A percentile compares a stretch with the other conserved stretches of the same genome.
Evolutionary conservation across 306 rosid genomes (phyloP).

Genomic region (Vicia villosa): DNA sequence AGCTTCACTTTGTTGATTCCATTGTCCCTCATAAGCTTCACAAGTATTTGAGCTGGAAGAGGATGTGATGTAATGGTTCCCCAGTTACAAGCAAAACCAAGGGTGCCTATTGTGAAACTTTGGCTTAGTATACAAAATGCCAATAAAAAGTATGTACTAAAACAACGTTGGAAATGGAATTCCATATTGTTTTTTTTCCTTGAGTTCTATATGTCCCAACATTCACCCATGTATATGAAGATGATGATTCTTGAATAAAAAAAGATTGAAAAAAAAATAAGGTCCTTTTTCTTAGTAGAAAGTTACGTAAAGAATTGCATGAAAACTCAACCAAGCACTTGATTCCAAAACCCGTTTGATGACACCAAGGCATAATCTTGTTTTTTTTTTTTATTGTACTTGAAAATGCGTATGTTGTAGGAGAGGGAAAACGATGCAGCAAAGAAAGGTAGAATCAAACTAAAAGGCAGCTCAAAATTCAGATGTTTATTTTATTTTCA

Average conservation of each 20-base stretch:
- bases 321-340: conserved; percentile 48
- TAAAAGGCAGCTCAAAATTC: conserved; percentile 42
- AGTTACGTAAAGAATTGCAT: conserved; percentile 72
- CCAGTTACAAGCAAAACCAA: conserved; percentile 82
- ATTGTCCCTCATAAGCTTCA: conserved; percentile 77
- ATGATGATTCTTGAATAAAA: not conserved
- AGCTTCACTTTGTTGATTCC: conserved; percentile 85
- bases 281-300: conserved; percentile 51
- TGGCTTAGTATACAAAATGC: conserved; percentile 50
- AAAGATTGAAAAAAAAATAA: not conserved
- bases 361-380: conserved; percentile 22
- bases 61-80: conserved; percentile 79
- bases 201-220: conserved; percentile 12
- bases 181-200: conserved; percentile 50
- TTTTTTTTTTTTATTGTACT: no score
- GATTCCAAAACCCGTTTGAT: conserved; percentile 54
- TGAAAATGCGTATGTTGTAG: conserved; percentile 31
- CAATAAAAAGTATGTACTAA: conserved; percentile 40
- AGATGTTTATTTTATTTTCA: conserved; percentile 5
- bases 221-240: conserved; percentile 41
- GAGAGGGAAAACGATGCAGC: conserved; percentile 39
- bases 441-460: conserved; percentile 66
- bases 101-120: conserved; percentile 44
- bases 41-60: conserved; percentile 60
- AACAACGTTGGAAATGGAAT: conserved; percentile 34